phyloP scores from a whole-genome alignment of 2,329 filamentous ascomycete species.

The Pseudogymnoascus sp. region DNA sequence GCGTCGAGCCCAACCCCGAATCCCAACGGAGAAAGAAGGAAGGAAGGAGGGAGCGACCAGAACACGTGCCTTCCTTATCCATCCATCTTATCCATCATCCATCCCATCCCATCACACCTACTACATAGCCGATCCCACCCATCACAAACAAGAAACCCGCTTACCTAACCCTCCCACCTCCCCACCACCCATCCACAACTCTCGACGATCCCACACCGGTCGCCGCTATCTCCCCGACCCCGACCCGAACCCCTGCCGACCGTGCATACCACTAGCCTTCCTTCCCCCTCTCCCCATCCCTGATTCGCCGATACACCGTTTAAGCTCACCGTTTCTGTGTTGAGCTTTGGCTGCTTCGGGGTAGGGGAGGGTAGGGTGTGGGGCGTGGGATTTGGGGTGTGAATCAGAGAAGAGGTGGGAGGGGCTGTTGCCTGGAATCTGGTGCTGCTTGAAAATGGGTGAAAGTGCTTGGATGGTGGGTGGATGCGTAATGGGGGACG shows the following conservation, averaged over 20 bases:
- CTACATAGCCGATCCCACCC: neutral
- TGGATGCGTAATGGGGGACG: neutral
- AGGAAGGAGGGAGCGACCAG: neutral
- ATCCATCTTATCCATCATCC: neutral
- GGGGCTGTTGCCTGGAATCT: conserved; percentile 3
- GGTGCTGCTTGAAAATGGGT: neutral
- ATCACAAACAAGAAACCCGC: neutral
- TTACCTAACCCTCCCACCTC: neutral
- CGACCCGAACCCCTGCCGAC: neutral
- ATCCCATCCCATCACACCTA: too few relatives aligned
- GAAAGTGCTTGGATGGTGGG: neutral
- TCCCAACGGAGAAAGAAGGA: neutral
- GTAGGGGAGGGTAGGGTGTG: neutral
- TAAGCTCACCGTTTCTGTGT: neutral
- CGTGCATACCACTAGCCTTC: neutral
- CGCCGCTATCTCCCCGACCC: neutral
- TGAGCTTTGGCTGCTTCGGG: neutral
- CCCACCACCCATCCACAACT: neutral
- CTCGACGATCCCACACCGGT: neutral
- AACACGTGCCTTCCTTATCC: neutral
- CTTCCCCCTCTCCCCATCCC: neutral
- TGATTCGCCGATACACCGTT: neutral
- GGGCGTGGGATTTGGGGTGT: neutral
- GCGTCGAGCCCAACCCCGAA: neutral
- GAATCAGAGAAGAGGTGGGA: too few relatives aligned